Evolutionary conservation across 345 rosid species (phyloP).

Genomic region (Gossypium stocksii): DNA sequence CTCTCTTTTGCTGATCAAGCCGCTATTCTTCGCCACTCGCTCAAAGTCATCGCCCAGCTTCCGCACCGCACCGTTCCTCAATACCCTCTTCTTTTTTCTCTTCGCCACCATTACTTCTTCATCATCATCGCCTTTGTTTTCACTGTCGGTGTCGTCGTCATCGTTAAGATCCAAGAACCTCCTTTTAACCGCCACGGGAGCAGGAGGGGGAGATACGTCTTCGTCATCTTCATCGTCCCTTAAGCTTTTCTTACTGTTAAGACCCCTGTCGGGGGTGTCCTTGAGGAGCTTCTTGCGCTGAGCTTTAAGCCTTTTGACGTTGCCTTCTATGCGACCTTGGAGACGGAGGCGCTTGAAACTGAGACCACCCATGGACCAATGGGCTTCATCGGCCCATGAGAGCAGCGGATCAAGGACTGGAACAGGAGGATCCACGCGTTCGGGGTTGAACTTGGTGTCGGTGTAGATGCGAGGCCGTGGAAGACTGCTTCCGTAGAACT

Average conservation of each 20-base stretch:
- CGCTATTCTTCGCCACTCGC: conserved; percentile 39
- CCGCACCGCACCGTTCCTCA: conserved; percentile 39
- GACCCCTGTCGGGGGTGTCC: conserved; percentile 12
- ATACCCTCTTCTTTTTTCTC: conserved; percentile 6
- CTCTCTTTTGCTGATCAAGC: background rate
- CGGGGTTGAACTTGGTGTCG: conserved; percentile 38
- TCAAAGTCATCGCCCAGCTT: conserved; percentile 74
- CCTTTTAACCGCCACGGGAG: conserved; percentile 54
- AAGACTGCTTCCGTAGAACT: conserved; percentile 87
- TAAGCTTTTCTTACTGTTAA: conserved; percentile 13
- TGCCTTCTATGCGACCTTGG: conserved; percentile 90
- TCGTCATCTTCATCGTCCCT: conserved; percentile 19
- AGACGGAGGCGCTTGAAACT: conserved; percentile 78
- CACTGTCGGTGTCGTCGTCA: conserved; percentile 10
- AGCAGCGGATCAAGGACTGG: conserved; percentile 72
- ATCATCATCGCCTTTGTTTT: conserved; percentile 10
- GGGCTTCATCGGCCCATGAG: conserved; percentile 89
- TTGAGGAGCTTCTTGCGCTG: conserved; percentile 36
- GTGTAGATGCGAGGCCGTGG: conserved; percentile 82
- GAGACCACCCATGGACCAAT: conserved; percentile 99
- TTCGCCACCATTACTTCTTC: background rate
- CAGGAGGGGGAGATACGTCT: conserved; percentile 54
- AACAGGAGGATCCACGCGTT: conserved; percentile 67
- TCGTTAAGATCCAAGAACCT: conserved; percentile 45
- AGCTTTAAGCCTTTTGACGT: conserved; percentile 43